These are phyloP conservation scores for Pezicula carpinea DNA, from an alignment of 2,329 filamentous ascomycete genomes.

Conservation along the genomic window DNA sequence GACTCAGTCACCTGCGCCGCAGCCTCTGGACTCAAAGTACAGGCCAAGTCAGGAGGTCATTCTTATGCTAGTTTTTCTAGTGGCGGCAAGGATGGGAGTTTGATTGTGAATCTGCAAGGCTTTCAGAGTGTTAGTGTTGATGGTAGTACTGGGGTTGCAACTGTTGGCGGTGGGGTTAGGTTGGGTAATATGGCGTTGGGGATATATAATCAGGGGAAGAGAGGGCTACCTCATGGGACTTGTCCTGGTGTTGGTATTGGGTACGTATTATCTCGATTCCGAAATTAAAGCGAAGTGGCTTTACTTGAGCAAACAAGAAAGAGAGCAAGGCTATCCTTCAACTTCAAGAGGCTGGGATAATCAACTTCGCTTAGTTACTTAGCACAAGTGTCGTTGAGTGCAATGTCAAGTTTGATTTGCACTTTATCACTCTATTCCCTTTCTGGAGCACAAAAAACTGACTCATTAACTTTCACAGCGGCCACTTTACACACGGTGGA, in stretches of 20 bases:
- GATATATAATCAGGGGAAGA: constrained; percentile 30
- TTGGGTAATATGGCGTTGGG: constrained; percentile 38
- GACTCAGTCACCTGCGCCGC: constrained; percentile 40
- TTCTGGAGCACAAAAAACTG: too few relatives aligned
- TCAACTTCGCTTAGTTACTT: not conserved
- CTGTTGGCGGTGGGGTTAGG: constrained; percentile 36
- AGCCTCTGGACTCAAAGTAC: constrained; percentile 37
- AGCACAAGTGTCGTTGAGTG: not conserved
- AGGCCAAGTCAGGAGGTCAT: constrained; percentile 46
- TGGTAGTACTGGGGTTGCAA: constrained; percentile 15
- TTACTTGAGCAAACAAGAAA: too few relatives aligned
- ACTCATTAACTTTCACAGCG: constrained; percentile 15
- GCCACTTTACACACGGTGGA: constrained; percentile 43
- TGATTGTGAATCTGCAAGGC: constrained; percentile 45
- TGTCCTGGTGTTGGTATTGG: constrained; percentile 40
- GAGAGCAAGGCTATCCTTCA: too few relatives aligned
- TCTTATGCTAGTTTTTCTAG: constrained; percentile 40
- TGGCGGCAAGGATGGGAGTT: constrained; percentile 43
- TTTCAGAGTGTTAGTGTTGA: not conserved
- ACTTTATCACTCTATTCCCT: too few relatives aligned
- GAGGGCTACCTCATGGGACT: constrained; percentile 39
- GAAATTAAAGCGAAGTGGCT: too few relatives aligned
- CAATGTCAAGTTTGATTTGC: too few relatives aligned
- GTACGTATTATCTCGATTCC: too few relatives aligned
- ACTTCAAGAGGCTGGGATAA: not conserved